Percentiles rank a stretch among this genome's conserved stretches.
These are phyloP conservation scores for Pseudogymnoascus sp. DNA, from an alignment of 2,329 filamentous ascomycete genomes.

Conservation along the genomic window DNA sequence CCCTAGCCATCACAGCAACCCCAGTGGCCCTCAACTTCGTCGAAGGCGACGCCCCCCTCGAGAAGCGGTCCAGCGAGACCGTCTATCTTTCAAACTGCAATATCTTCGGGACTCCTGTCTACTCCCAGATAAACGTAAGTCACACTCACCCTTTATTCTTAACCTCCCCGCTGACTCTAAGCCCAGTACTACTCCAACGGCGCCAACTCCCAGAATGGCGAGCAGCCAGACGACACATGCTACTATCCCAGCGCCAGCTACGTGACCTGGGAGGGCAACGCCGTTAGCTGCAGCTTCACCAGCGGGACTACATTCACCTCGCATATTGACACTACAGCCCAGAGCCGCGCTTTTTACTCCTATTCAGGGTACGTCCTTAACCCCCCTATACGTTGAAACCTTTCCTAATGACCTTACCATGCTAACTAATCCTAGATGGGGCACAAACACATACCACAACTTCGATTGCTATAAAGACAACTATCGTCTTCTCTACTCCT, in stretches of 20 bases:
- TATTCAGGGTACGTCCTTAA: neutral
- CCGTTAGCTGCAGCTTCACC: neutral
- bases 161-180: neutral
- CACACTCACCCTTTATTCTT: neutral
- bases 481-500: neutral
- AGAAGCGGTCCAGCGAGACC: neutral
- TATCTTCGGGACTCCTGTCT: neutral
- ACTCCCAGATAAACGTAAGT: neutral
- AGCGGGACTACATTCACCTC: neutral
- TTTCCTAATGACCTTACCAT: neutral
- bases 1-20: neutral
- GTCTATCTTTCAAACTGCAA: neutral
- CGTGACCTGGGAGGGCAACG: neutral
- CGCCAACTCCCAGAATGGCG: neutral
- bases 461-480: neutral
- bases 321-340: neutral
- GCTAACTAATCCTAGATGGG: neutral
- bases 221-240: neutral
- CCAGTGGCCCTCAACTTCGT: neutral
- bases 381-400: neutral
- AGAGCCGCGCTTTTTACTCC: neutral
- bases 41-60: neutral
- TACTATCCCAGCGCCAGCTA: neutral
- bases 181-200: neutral
- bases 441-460: neutral